A percentile compares a stretch with the other conserved stretches of the same genome.
Evolutionary conservation across 177 flowering plant genomes (phyloP).

Genomic region (Vitis hybrid): DNA sequence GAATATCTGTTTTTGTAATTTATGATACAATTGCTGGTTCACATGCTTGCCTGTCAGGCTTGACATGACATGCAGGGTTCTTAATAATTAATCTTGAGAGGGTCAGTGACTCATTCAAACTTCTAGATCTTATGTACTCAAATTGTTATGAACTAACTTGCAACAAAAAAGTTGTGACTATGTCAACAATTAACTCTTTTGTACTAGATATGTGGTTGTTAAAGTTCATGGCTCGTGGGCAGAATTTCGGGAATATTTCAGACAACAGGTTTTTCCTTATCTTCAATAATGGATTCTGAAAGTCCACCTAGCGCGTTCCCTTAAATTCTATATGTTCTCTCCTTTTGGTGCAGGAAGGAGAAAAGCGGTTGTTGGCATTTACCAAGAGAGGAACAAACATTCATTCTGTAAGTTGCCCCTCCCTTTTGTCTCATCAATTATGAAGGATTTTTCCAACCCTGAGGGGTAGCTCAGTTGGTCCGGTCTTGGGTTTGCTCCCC

Average conservation of each 20-base stretch:
- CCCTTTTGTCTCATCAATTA: slow-evolving; percentile 1
- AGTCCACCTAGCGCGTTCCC: background rate
- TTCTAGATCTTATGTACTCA: background rate
- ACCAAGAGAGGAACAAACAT: slow-evolving; percentile 70
- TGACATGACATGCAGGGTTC: too few relatives aligned
- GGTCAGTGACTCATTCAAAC: too few relatives aligned
- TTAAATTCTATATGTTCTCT: slow-evolving; percentile 2
- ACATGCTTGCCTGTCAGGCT: too few relatives aligned
- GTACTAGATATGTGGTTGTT: slow-evolving; percentile 78
- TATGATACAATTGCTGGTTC: too few relatives aligned
- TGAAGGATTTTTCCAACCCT: background rate
- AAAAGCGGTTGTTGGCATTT: slow-evolving; percentile 81
- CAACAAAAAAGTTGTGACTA: too few relatives aligned
- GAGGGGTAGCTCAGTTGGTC: too few relatives aligned
- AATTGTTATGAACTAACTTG: background rate
- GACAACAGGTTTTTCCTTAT: slow-evolving; percentile 55
- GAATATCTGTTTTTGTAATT: too few relatives aligned
- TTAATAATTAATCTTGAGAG: too few relatives aligned
- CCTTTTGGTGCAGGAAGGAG: slow-evolving; percentile 59
- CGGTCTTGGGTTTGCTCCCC: too few relatives aligned
- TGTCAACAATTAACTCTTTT: slow-evolving; percentile 21
- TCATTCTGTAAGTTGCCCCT: slow-evolving; percentile 63
- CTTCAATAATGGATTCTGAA: background rate
- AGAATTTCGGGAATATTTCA: slow-evolving; percentile 74
- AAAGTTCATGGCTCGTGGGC: slow-evolving; percentile 88